These are phyloP conservation scores for Aspergillus tubingensis DNA, from an alignment of 2,329 filamentous ascomycete genomes.

Conservation along the genomic window DNA sequence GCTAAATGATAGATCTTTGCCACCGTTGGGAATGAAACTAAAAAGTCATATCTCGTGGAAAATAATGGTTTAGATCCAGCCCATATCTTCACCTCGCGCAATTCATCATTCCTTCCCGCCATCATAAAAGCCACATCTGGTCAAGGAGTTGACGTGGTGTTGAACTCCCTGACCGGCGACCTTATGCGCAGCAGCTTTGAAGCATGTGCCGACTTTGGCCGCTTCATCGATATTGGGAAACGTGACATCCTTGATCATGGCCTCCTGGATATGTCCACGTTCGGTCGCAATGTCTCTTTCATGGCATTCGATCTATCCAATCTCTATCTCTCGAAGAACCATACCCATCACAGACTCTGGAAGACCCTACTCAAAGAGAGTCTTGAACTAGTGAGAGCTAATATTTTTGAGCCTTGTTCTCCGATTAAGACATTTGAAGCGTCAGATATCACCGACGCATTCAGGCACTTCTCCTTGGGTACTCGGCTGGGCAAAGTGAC, in stretches of 20 bases:
- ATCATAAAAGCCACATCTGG: slow-evolving; percentile 6
- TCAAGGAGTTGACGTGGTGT: slow-evolving; percentile 13
- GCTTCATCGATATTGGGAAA: slow-evolving; percentile 20
- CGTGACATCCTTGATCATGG: slow-evolving; percentile 3
- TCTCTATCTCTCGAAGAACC: neutral
- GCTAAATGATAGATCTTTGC: slow-evolving; percentile 19
- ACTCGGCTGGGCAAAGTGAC: slow-evolving; percentile 2
- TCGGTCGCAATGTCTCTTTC: neutral
- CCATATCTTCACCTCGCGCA: slow-evolving; percentile 10
- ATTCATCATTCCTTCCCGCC: neutral
- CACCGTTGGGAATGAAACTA: slow-evolving; percentile 25
- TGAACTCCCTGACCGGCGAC: slow-evolving; percentile 18
- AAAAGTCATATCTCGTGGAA: slow-evolving; percentile 26
- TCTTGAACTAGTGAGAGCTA: neutral
- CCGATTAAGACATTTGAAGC: neutral
- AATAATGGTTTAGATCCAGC: slow-evolving; percentile 10
- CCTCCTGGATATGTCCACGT: neutral
- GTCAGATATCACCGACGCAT: neutral
- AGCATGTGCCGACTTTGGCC: slow-evolving; percentile 10
- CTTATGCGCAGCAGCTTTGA: slow-evolving; percentile 11
- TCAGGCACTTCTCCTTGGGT: neutral
- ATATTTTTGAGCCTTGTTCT: neutral
- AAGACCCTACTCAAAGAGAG: neutral
- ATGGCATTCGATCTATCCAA: slow-evolving; percentile 13
- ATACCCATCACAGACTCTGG: slow-evolving; percentile 24